Evolutionary conservation across 2,329 filamentous ascomycete species (phyloP), one percentile per base, ranked within the genome.

Genomic region (Pezicula neosporulosa): DNA sequence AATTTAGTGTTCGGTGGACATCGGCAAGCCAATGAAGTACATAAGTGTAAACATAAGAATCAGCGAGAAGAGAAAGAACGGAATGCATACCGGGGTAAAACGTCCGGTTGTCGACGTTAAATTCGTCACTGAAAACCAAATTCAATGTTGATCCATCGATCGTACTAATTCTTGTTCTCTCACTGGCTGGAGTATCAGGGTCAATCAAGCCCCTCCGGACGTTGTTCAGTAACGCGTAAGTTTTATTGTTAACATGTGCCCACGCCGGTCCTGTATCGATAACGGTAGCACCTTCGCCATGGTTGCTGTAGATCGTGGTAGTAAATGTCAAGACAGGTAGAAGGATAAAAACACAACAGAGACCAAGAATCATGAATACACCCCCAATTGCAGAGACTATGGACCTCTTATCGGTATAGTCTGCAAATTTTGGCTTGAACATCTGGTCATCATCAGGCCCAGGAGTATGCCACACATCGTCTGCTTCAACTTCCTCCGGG

Each of bases 101-200:
- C 0, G 77, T 78, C 28, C 78, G 67, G 48, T 76, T 76, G 37
- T 73, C 63, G 8, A 70, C 65, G 53, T 80, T 80, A 64, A 81
- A 81, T 54, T 81, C 78, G 52, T 82, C 78, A 52, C 77, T 80
- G 59, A 81, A 81, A 0, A 81, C 77, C 3, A 81, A 60, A 12
- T 72, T 69, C 30, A 77, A 65, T 5, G 69, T 68, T 28, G 74
- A 70, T 7, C 72, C 73, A 51, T 75, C 69, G 21, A 76, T 63
- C 2, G 60, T 66, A 10, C 75, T 73, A 21, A 62, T 71, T 50
- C 72, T 70, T 0, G 68, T 76, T 63, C 67, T 74, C 15, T 70
- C 77, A 33, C 59, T 63, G 4, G 66, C 48, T 3, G 77, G 78
- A 0, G 78, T 81, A 47, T 77, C 74, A 2, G 73, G 74, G 56